Percentiles rank a stretch among this genome's conserved stretches.
phyloP scores from a whole-genome alignment of 2,329 filamentous ascomycete genomes.

The Penicillium sp. region DNA sequence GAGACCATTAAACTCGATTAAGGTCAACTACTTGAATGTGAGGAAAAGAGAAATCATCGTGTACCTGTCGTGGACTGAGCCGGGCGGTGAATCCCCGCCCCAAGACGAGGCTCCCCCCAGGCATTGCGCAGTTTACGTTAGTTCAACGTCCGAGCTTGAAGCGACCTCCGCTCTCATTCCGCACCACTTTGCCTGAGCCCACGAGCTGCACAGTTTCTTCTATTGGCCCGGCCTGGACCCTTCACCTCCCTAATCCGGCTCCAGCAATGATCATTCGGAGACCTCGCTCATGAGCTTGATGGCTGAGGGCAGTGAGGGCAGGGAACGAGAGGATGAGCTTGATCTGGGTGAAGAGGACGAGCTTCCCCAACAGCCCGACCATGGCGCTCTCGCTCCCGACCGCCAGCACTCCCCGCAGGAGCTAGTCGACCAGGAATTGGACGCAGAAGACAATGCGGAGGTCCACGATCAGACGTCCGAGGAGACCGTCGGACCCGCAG shows the following conservation, averaged over 20 bases:
- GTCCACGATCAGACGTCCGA: conserved; percentile 19
- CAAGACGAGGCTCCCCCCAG: neutral
- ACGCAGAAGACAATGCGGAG: conserved; percentile 25
- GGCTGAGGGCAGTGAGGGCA: conserved; percentile 61
- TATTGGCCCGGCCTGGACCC: conserved; percentile 3
- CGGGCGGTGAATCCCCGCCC: neutral
- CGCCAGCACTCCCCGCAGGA: conserved; percentile 18
- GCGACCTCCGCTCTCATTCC: conserved; percentile 2
- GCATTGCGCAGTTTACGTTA: conserved; percentile 7
- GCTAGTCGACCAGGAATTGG: conserved; percentile 26
- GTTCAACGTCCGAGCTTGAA: conserved; percentile 14
- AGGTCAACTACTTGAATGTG: neutral
- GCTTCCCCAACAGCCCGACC: conserved; percentile 29
- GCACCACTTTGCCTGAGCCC: neutral
- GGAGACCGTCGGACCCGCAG: conserved; percentile 15
- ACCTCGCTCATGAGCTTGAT: conserved; percentile 67
- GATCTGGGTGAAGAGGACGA: conserved; percentile 44
- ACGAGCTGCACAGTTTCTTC: neutral
- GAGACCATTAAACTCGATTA: neutral
- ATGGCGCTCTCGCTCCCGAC: conserved; percentile 27
- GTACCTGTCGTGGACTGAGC: neutral
- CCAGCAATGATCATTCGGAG: conserved; percentile 54
- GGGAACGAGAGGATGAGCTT: conserved; percentile 57
- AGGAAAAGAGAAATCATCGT: neutral
- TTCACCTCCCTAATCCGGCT: conserved; percentile 15